Conservation (phyloP, 2,329 filamentous ascomycete species). For the Cadophora sp. region DNA sequence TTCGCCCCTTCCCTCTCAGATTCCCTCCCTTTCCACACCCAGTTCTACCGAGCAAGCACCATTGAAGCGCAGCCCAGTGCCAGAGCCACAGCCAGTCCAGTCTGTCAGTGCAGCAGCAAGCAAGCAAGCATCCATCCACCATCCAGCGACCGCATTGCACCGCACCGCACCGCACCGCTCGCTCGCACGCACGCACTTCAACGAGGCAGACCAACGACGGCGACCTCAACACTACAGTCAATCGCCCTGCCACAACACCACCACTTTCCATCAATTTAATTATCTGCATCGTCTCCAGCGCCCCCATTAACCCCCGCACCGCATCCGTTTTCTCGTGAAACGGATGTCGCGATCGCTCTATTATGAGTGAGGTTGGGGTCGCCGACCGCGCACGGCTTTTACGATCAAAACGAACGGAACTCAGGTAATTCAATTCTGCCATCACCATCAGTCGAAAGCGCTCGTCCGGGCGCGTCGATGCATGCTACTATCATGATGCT, state of each 20-base stretch:
- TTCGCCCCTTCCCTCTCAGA: neutral
- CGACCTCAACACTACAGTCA: slow-evolving; percentile 34
- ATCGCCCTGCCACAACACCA: slow-evolving; percentile 38
- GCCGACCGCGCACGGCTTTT: slow-evolving; percentile 71
- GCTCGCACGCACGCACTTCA: neutral
- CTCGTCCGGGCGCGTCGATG: slow-evolving; percentile 36
- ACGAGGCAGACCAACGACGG: slow-evolving; percentile 17
- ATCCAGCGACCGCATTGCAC: neutral
- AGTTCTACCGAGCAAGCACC: neutral
- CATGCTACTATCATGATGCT: slow-evolving; percentile 37
- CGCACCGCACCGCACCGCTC: too few species aligned
- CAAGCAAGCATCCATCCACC: neutral
- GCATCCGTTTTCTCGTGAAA: slow-evolving; percentile 69
- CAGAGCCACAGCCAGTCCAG: neutral
- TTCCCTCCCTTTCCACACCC: neutral
- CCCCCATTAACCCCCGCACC: slow-evolving; percentile 47
- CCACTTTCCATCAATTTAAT: slow-evolving; percentile 39
- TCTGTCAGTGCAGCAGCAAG: neutral
- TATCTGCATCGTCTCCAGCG: slow-evolving; percentile 43
- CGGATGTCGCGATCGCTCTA: slow-evolving; percentile 73
- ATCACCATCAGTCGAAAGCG: slow-evolving; percentile 33
- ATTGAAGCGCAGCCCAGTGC: neutral
- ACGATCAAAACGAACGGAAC: slow-evolving; percentile 68
- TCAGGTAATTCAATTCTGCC: slow-evolving; percentile 57
- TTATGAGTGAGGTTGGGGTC: slow-evolving; percentile 74